Evolutionary conservation across 163 green algal species (phyloP).

Genomic region (Trebouxiophyceae sp.): DNA sequence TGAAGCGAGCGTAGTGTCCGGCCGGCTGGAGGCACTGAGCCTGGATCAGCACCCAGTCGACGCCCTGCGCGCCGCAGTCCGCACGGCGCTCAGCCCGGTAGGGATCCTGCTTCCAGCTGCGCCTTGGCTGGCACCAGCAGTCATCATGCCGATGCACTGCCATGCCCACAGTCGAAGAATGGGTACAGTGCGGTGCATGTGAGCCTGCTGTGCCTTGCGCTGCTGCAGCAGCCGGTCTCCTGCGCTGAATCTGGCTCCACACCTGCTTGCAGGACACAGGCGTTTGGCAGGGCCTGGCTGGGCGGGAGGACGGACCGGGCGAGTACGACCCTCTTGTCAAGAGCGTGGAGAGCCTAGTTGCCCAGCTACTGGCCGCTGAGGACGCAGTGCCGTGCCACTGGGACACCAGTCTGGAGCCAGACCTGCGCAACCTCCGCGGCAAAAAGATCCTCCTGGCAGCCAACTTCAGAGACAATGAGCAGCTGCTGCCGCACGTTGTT

Average conservation of each 20-base stretch:
- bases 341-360: background rate
- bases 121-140: no score
- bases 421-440: background rate
- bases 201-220: background rate
- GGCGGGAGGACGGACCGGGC: background rate
- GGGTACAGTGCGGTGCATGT: no score
- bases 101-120: no score
- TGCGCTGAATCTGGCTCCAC: no score
- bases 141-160: no score
- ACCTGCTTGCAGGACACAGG: no score
- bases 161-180: no score
- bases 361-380: background rate
- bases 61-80: background rate
- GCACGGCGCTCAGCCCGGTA: background rate
- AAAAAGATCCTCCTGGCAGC: conserved; percentile 27
- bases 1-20: background rate
- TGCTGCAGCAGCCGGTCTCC: background rate
- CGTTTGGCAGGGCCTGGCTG: background rate
- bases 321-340: background rate
- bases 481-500: conserved; percentile 46
- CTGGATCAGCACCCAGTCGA: background rate
- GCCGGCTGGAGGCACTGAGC: background rate
- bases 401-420: background rate
- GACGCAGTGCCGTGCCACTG: background rate
- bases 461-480: conserved; percentile 52